Evolutionary conservation across 768 basidiomycete genomes (phyloP).

Genomic region (Trametes gibbosa): DNA sequence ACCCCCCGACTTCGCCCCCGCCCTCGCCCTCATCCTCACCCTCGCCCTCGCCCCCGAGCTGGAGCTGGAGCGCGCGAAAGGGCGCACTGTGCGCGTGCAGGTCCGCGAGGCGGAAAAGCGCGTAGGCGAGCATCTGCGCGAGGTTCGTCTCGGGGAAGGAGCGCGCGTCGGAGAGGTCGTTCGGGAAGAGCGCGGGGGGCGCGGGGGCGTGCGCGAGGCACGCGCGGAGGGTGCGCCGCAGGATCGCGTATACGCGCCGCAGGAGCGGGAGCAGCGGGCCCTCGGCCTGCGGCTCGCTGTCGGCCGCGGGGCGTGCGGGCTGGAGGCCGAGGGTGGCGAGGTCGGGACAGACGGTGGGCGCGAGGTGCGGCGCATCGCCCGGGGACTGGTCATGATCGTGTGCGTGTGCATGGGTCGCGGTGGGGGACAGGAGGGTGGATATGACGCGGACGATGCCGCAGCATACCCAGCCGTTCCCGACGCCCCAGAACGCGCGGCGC

Average conservation of each 20-base stretch:
- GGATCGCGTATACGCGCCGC: slow-evolving; percentile 6
- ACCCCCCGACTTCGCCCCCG: neutral
- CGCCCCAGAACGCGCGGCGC: slow-evolving; percentile 24
- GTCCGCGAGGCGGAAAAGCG: slow-evolving; percentile 21
- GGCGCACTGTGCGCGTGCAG: slow-evolving; percentile 4
- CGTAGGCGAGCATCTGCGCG: slow-evolving; percentile 27
- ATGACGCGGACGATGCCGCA: slow-evolving; percentile 24
- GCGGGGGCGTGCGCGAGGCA: slow-evolving; percentile 16
- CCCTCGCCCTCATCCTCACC: neutral
- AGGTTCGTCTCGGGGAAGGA: slow-evolving; percentile 26
- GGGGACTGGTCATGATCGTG: too few species aligned
- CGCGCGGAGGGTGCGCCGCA: slow-evolving; percentile 16
- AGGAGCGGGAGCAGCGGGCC: neutral
- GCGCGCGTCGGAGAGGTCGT: slow-evolving; percentile 22
- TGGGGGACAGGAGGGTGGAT: neutral
- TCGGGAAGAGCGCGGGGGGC: slow-evolving; percentile 21
- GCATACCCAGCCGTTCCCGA: slow-evolving; percentile 29
- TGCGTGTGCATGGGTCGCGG: too few species aligned
- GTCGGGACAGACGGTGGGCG: neutral
- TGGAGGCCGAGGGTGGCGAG: neutral
- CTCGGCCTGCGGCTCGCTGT: too few species aligned
- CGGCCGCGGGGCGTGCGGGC: too few species aligned
- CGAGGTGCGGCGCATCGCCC: too few species aligned
- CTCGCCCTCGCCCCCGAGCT: neutral
- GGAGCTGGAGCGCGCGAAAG: neutral